Percentiles rank a stretch among this genome's conserved stretches.
phyloP scores from a whole-genome alignment of 116 monocot genomes.

The Iris pallida region DNA sequence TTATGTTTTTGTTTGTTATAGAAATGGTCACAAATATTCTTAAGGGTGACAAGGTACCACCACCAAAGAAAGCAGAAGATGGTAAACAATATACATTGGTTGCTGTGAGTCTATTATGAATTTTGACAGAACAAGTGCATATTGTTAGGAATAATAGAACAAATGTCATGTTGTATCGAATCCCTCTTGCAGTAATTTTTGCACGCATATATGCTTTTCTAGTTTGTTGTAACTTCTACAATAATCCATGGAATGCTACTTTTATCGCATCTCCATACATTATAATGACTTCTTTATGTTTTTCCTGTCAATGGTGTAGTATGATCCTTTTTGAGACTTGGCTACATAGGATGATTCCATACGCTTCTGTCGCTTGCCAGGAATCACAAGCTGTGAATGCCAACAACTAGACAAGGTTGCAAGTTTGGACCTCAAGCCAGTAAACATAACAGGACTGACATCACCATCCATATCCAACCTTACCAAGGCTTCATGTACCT shows the following conservation, averaged over 20 bases:
- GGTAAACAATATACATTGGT: constrained; percentile 93
- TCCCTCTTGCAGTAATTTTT: constrained; percentile 92
- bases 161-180: constrained; percentile 93
- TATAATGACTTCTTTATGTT: too few relatives aligned
- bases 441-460: too few relatives aligned
- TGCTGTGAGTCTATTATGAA: constrained; percentile 94
- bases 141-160: constrained; percentile 95
- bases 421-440: too few relatives aligned
- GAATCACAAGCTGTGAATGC: too few relatives aligned
- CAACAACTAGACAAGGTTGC: too few relatives aligned
- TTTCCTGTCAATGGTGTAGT: too few relatives aligned
- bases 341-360: too few relatives aligned
- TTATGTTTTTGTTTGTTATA: constrained; percentile 31
- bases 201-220: constrained; percentile 20
- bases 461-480: too few relatives aligned
- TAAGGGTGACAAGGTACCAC: constrained; percentile 89
- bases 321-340: too few relatives aligned
- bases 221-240: not conserved
- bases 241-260: not conserved
- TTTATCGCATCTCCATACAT: not conserved
- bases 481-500: too few relatives aligned
- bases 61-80: constrained; percentile 96
- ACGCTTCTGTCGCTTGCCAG: too few relatives aligned
- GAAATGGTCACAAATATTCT: constrained; percentile 99
- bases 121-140: constrained; percentile 93